Conservation (phyloP, 2,329 filamentous ascomycete genomes). For the Trichoderma breve region DNA sequence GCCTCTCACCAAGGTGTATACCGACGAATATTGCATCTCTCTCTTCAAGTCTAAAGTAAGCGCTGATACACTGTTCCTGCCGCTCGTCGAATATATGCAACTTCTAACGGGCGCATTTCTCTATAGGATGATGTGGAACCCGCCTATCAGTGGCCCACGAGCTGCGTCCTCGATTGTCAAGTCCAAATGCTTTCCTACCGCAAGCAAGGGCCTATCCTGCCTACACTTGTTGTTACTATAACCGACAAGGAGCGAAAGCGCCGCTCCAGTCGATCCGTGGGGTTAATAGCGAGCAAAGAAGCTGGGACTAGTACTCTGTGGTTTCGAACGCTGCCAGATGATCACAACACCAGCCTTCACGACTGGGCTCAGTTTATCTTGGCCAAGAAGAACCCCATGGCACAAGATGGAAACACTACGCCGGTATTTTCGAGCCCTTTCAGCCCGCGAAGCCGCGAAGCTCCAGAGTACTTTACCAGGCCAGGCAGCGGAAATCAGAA, state of each 20-base stretch:
- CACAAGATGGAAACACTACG: conserved; percentile 53
- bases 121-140: conserved; percentile 51
- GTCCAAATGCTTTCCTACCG: conserved; percentile 59
- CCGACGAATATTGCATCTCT: conserved; percentile 49
- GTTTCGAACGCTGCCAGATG: conserved; percentile 56
- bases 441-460: conserved; percentile 41
- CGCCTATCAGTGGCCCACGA: conserved; percentile 52
- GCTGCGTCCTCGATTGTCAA: conserved; percentile 54
- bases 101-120: conserved; percentile 16
- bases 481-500: conserved; percentile 45
- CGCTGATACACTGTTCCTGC: conserved; percentile 17
- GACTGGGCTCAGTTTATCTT: conserved; percentile 60
- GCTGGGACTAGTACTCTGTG: conserved; percentile 49
- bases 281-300: conserved; percentile 53
- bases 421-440: conserved; percentile 57
- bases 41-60: conserved; percentile 57
- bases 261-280: conserved; percentile 61
- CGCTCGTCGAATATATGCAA: neutral
- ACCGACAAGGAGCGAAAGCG: conserved; percentile 62
- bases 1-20: conserved; percentile 32
- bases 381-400: conserved; percentile 44
- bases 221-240: conserved; percentile 58
- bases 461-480: conserved; percentile 42
- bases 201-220: conserved; percentile 58
- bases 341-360: conserved; percentile 50